Evolutionary conservation across 345 rosid genomes (phyloP).

Genomic region (Eucalyptus decipiens): DNA sequence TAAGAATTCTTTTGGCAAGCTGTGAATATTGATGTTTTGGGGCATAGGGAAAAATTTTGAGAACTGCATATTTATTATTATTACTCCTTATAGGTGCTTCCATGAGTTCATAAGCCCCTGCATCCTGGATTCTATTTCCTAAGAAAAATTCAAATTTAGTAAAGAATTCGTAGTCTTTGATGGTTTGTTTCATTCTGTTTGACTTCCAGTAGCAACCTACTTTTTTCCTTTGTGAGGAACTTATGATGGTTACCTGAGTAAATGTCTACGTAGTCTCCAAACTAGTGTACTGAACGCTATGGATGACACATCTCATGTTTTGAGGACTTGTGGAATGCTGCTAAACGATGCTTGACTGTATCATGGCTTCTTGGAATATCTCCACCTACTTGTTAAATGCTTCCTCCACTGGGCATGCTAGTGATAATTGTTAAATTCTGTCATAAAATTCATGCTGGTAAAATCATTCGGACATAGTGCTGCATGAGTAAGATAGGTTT

Average conservation of each 20-base stretch:
- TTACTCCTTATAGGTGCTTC: not conserved
- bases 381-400: not conserved
- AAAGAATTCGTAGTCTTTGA: not conserved
- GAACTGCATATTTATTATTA: not conserved
- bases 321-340: not conserved
- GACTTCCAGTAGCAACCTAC: not conserved
- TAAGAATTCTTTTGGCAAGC: not conserved
- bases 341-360: not conserved
- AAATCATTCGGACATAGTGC: not conserved
- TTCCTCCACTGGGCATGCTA: not conserved
- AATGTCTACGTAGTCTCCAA: not conserved
- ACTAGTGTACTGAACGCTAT: not conserved
- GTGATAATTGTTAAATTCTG: not conserved
- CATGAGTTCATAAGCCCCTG: not conserved
- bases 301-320: not conserved
- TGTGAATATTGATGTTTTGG: not conserved
- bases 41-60: not conserved
- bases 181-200: not conserved
- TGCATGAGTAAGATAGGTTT: not conserved
- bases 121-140: not conserved
- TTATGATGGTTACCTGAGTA: not conserved
- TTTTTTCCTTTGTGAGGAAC: not conserved
- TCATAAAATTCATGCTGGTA: not conserved
- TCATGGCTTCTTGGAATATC: not conserved
- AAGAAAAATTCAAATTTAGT: not conserved